Percentiles rank a stretch among this genome's conserved stretches.
Conservation (phyloP, 352 stramenopile genomes). For the Pythium monospermum region DNA sequence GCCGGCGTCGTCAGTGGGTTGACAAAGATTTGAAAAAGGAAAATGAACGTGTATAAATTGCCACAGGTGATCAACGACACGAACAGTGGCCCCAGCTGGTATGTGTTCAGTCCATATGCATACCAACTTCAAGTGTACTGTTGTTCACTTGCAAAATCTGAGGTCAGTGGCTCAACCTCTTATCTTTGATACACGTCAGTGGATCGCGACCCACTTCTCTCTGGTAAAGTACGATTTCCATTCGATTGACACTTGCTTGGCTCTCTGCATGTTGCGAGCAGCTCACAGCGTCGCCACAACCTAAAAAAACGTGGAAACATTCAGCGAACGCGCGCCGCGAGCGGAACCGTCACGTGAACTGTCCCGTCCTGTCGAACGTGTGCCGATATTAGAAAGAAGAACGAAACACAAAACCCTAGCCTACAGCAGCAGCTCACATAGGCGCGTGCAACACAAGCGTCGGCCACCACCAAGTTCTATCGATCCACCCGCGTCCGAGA, state of each 20-base stretch:
- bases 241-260: background rate
- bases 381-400: too few species aligned
- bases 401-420: too few species aligned
- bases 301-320: constrained; percentile 11
- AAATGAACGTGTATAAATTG: constrained; percentile 14
- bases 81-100: constrained; percentile 5
- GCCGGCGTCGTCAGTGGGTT: too few species aligned
- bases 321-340: constrained; percentile 7
- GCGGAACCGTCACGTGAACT: constrained; percentile 4
- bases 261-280: background rate
- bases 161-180: background rate
- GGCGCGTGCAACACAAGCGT: too few species aligned
- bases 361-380: too few species aligned
- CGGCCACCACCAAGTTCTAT: too few species aligned
- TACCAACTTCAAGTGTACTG: constrained; percentile 12
- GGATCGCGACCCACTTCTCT: constrained; percentile 3
- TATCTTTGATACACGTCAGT: constrained; percentile 12
- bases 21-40: background rate
- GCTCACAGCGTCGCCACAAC: background rate
- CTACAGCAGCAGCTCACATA: too few species aligned
- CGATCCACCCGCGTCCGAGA: too few species aligned
- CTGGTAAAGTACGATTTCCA: constrained; percentile 5
- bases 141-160: constrained; percentile 6
- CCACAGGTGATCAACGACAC: constrained; percentile 11
- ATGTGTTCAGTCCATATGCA: background rate